Conservation (phyloP, 441 rosid species). For the Corymbia calophylla region DNA sequence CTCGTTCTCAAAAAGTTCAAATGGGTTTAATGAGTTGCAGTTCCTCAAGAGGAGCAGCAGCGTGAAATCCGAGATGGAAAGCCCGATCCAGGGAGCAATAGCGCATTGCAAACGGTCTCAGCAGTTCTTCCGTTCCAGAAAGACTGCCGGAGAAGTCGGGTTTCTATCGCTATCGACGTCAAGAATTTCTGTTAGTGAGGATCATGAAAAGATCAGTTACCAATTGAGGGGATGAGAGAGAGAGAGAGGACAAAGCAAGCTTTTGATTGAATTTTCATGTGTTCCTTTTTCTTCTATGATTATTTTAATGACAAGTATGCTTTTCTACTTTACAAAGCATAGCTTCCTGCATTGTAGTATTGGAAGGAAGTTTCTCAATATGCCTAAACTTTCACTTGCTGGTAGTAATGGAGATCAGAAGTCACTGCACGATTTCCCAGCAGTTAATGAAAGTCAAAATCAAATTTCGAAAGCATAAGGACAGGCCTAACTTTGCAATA, state of each 20-base stretch:
- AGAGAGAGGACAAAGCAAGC: conserved; percentile 6
- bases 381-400: neutral
- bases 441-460: neutral
- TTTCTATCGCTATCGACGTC: conserved; percentile 52
- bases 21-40: neutral
- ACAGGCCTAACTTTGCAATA: neutral
- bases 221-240: conserved; percentile 38
- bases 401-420: neutral
- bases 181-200: conserved; percentile 36
- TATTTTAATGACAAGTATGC: neutral
- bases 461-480: neutral
- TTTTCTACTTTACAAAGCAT: neutral
- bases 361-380: conserved; percentile 8
- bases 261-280: conserved; percentile 16
- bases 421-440: neutral
- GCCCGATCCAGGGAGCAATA: conserved; percentile 22
- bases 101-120: conserved; percentile 20
- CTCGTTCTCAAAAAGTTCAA: neutral
- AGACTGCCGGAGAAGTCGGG: conserved; percentile 32
- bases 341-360: neutral
- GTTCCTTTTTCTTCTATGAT: neutral
- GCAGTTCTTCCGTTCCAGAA: conserved; percentile 31
- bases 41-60: conserved; percentile 13
- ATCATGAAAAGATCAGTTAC: conserved; percentile 38
- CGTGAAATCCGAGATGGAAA: conserved; percentile 10